Conservation (phyloP, 1,284 basidiomycete genomes). For the Phellinidium pouzarii region DNA sequence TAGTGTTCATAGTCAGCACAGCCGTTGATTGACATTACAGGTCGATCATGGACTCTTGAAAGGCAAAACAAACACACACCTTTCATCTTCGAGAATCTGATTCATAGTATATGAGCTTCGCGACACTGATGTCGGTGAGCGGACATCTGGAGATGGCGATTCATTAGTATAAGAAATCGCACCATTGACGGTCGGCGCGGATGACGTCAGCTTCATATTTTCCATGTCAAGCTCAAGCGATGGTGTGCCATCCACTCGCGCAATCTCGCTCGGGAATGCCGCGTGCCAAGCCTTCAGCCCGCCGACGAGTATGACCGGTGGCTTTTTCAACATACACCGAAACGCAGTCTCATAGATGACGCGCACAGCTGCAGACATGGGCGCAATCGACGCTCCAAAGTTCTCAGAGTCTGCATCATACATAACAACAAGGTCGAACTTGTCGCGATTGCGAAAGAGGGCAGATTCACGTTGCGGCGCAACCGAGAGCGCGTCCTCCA, state of each 20-base stretch:
- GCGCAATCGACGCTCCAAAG: constrained; percentile 43
- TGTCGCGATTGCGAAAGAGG: constrained; percentile 75
- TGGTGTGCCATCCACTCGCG: constrained; percentile 28
- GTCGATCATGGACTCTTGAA: neutral
- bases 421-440: constrained; percentile 86
- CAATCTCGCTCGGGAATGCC: constrained; percentile 46
- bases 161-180: neutral
- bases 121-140: constrained; percentile 12
- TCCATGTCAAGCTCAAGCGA: constrained; percentile 8
- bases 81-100: constrained; percentile 16
- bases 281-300: constrained; percentile 83
- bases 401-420: constrained; percentile 72
- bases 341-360: constrained; percentile 73
- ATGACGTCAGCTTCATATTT: constrained; percentile 4
- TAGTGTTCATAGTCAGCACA: constrained; percentile 3
- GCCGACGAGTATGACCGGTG: constrained; percentile 81
- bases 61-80: constrained; percentile 3
- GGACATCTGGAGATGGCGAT: neutral
- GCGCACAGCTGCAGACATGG: constrained; percentile 55
- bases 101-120: constrained; percentile 12
- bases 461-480: constrained; percentile 65
- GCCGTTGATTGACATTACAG: constrained; percentile 1
- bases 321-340: constrained; percentile 64
- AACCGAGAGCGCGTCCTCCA: constrained; percentile 75
- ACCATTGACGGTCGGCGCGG: constrained; percentile 9